Conservation (phyloP, 1,284 basidiomycete species). For the Fomitopsis pinicola region DNA sequence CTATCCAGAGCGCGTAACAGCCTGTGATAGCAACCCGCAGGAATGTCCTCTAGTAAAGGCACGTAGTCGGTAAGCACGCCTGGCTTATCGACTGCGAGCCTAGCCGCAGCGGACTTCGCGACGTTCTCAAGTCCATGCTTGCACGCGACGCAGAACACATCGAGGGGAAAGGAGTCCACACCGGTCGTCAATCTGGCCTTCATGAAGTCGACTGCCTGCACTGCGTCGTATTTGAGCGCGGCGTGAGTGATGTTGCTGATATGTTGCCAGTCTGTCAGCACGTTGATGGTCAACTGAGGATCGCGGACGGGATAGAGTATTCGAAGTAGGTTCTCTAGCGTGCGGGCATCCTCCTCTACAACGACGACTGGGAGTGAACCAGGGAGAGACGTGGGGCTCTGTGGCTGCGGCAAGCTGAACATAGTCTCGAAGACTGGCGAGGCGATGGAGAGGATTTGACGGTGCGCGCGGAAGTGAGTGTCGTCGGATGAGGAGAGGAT, state of each 20-base stretch:
- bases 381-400: neutral
- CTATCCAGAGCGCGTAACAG: slow-evolving; percentile 1
- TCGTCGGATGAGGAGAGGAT: slow-evolving; percentile 10
- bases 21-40: slow-evolving; percentile 6
- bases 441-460: slow-evolving; percentile 10
- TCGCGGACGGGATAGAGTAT: slow-evolving; percentile 10
- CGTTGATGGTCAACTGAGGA: neutral
- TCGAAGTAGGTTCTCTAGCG: slow-evolving; percentile 5
- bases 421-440: slow-evolving; percentile 15
- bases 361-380: slow-evolving; percentile 1
- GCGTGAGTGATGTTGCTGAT: slow-evolving; percentile 5
- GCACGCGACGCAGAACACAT: slow-evolving; percentile 24
- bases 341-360: slow-evolving; percentile 12
- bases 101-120: neutral
- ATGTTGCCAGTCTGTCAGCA: neutral
- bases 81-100: neutral
- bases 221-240: slow-evolving; percentile 12
- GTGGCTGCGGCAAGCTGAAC: slow-evolving; percentile 15
- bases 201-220: neutral
- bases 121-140: neutral
- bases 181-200: neutral
- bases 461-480: slow-evolving; percentile 14
- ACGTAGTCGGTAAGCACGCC: neutral
- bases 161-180: slow-evolving; percentile 22
- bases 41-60: slow-evolving; percentile 11